These are phyloP conservation scores for Phytophthora uliginosa DNA, from an alignment of 352 stramenopile genomes.

Conservation along the genomic window DNA sequence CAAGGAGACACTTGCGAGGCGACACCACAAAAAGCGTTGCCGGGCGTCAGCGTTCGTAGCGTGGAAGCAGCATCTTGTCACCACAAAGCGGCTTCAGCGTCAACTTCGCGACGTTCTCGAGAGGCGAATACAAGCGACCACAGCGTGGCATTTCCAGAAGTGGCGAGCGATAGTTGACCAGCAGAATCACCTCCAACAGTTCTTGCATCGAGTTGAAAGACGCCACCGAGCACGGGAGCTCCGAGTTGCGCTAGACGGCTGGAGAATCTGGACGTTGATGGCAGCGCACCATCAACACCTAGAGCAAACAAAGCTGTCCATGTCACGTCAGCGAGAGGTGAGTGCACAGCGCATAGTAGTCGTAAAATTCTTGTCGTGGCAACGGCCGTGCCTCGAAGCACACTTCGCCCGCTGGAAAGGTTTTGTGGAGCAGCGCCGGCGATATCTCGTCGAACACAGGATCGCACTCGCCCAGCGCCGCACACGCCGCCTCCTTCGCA, in stretches of 20 bases:
- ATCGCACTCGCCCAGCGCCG: background rate
- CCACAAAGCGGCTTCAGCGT: constrained; percentile 5
- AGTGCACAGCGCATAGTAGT: constrained; percentile 36
- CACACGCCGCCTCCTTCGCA: constrained; percentile 12
- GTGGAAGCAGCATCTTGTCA: constrained; percentile 15
- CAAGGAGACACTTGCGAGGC: constrained; percentile 17
- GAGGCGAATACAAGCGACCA: background rate
- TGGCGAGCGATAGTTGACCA: constrained; percentile 16
- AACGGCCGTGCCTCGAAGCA: constrained; percentile 32
- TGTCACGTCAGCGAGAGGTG: constrained; percentile 10
- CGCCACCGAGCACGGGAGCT: constrained; percentile 8
- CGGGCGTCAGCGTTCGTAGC: background rate
- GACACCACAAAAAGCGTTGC: constrained; percentile 12
- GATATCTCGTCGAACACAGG: constrained; percentile 16
- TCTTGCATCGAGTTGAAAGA: constrained; percentile 15
- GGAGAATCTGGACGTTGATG: constrained; percentile 19
- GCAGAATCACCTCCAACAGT: background rate
- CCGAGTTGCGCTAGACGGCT: constrained; percentile 15
- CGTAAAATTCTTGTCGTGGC: constrained; percentile 39
- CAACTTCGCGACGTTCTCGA: constrained; percentile 9
- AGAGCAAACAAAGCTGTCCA: constrained; percentile 11
- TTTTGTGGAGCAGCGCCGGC: constrained; percentile 19
- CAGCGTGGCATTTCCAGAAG: constrained; percentile 26
- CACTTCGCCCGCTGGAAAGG: constrained; percentile 40
- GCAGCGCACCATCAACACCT: constrained; percentile 14